Base-by-base conservation (phyloP, 2,329 filamentous ascomycete species). In the Dactylonectria macrodidyma region DNA sequence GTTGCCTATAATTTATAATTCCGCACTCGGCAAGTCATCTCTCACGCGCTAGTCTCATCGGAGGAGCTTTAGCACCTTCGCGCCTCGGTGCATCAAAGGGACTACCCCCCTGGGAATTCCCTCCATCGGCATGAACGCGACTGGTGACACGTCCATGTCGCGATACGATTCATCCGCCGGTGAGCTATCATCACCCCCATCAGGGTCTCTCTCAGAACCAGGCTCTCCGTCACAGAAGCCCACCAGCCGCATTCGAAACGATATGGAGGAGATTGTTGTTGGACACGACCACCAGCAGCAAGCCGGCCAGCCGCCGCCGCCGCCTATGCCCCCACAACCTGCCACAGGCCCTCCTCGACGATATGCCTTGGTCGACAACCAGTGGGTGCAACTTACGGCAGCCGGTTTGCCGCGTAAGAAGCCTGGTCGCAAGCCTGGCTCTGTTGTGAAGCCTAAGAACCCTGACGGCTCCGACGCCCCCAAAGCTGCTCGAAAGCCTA, bases 401-500 rank as follows among this genome's bases (percentile, higher is more conserved):
- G 88, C 88, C 59, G 88, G 88, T 11, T 76, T 89, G 7, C 88
- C 88, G 0, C 81, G 89, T 5, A 90, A 90, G 80, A 92, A 91
- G 81, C 89, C 89, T 22, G 89, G 89, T 24, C 86, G 90, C 57
- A 92, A 92, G 76, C 89, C 90, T 75, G 92, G 86, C 76, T 88
- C 83, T 67, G 86, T 81, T 62, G 79, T 85, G 56, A 87, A 86
- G 73, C 79, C 80, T 65, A 84, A 83, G 77, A 76, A 76, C 61
- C 77, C 80, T 59, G 79, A 81, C 66, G 81, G 80, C 55, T 80
- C 80, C 59, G 79, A 82, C 19, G 65, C 63, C 19, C 38, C 83
- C 72, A 89, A 89, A 77, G 81, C 81, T 60, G 52, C 68, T 9
- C 86, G 87, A 66, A 86, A 85, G 70, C 82, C 84, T 8, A 80